phyloP scores from a whole-genome alignment of 2,329 filamentous ascomycete species.

The Apiospora aurea region DNA sequence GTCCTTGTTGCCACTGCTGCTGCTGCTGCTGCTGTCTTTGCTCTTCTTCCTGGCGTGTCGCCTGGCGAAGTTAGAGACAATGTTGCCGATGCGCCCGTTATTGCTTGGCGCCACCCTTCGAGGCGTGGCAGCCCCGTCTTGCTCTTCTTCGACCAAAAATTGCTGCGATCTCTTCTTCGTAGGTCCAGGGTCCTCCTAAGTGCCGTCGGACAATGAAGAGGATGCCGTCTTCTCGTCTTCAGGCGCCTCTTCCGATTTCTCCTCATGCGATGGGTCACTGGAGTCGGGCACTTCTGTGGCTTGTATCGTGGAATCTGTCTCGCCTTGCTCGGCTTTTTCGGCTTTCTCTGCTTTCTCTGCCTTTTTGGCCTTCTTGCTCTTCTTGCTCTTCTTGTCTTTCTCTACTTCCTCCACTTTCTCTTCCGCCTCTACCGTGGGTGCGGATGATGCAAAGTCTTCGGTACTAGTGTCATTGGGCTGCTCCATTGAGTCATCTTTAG shows the following conservation, averaged over 20 bases:
- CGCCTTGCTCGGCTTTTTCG: neutral
- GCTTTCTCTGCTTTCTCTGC: neutral
- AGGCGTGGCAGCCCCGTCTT: neutral
- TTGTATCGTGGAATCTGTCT: neutral
- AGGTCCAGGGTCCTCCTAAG: neutral
- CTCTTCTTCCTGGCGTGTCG: conserved; percentile 5
- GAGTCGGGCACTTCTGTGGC: neutral
- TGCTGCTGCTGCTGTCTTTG: neutral
- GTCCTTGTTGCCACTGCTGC: neutral
- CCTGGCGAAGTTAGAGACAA: neutral
- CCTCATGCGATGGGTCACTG: neutral
- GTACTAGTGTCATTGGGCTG: neutral
- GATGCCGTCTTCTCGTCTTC: neutral
- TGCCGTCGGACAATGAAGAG: conserved; percentile 14
- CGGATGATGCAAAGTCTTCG: neutral
- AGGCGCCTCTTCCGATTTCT: neutral
- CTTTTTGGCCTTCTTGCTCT: conserved; percentile 23
- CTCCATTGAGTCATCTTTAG: neutral
- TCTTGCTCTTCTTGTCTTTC: conserved; percentile 23
- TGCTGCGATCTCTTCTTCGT: neutral
- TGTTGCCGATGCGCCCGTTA: neutral
- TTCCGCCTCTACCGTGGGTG: neutral
- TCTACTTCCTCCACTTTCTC: neutral
- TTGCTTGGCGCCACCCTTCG: neutral
- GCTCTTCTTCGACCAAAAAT: neutral